Percentiles rank a stretch among this genome's conserved stretches.
Conservation (phyloP, 2,329 filamentous ascomycete species). For the Lachnellula willkommii region DNA sequence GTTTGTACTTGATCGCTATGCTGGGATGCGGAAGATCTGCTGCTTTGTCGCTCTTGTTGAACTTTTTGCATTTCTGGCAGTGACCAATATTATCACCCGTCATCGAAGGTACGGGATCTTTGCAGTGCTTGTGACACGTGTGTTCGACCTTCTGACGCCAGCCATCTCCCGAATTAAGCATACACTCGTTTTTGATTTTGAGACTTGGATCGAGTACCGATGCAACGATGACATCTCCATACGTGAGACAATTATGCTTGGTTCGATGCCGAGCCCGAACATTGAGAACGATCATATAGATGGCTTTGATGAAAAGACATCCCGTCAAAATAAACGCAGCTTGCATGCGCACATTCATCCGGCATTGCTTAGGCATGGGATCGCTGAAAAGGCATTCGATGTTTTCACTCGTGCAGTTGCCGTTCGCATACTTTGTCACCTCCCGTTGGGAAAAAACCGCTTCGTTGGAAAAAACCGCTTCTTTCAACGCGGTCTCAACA, state of each 20-base stretch:
- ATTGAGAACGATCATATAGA: slow-evolving; percentile 21
- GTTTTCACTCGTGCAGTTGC: slow-evolving; percentile 2
- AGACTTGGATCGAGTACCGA: slow-evolving; percentile 20
- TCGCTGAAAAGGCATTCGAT: slow-evolving; percentile 7
- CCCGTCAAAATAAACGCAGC: slow-evolving; percentile 17
- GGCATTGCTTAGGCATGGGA: slow-evolving; percentile 7
- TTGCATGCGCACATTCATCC: slow-evolving; percentile 21
- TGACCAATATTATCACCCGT: slow-evolving; percentile 19
- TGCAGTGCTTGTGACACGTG: slow-evolving; percentile 23
- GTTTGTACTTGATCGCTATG: slow-evolving; percentile 23
- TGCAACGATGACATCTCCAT: slow-evolving; percentile 21
- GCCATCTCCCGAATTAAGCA: slow-evolving; percentile 22
- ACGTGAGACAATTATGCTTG: slow-evolving; percentile 18
- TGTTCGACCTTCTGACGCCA: slow-evolving; percentile 15
- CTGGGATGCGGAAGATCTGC: slow-evolving; percentile 21
- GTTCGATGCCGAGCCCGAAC: slow-evolving; percentile 8
- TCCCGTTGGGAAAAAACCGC: background rate
- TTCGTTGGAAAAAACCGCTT: background rate
- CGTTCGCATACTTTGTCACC: background rate
- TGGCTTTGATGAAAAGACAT: slow-evolving; percentile 19
- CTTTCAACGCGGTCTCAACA: background rate
- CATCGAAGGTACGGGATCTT: slow-evolving; percentile 12
- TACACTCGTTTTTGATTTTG: slow-evolving; percentile 21
- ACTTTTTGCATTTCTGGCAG: slow-evolving; percentile 23
- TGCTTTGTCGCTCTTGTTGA: slow-evolving; percentile 18